Base-by-base conservation (phyloP, 2,329 filamentous ascomycete species). In the Cladosporium cucumerinum region DNA sequence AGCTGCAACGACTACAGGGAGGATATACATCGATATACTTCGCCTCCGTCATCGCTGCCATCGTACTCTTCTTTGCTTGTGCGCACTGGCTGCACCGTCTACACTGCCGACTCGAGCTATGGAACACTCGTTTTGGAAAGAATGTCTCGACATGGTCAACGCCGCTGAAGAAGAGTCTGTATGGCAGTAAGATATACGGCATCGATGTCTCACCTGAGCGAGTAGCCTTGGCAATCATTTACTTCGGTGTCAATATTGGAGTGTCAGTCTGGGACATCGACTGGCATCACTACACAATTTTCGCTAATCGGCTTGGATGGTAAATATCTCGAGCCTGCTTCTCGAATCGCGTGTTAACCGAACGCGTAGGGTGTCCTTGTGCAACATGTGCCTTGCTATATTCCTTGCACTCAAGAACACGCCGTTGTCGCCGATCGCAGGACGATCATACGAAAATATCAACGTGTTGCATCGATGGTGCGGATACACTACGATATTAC, bases 351-450 rank as follows among this genome's bases (percentile, higher is more conserved):
- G 12, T 21, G n/a, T 30, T 62, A 7, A 61, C 16, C 3, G 18
- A 23, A 18, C 23, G 2, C 1, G 8, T 23, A 71, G 69, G 70
- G 66, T 73, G 39, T 65, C 69, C 5, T 57, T 71, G 28, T 68
- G 63, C 60, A 72, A 72, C 65, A 63, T 72, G 61, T 67, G 65
- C 61, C 63, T 72, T 2, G 65, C 66, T 34, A 48, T 72, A 26
- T 70, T 72, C 30, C 67, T 72, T 6, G 71, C 62, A 5, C 65
- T 72, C n/a, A 72, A 72, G 57, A 70, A 70, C 34, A 70, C 70
- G 3, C 71, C 70, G 3, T 59, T 73, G 11, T 73, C 71, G 25
- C 68, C 70, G 5, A 60, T 72, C 12, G 67, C 70, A 25, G 71
- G 69, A 43, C 55, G 62, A 12, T 69, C 68, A 25, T 73, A 71